These are phyloP conservation scores for Porphyrellus cyaneotinctus DNA, from an alignment of 768 basidiomycete species.

Conservation along the genomic window DNA sequence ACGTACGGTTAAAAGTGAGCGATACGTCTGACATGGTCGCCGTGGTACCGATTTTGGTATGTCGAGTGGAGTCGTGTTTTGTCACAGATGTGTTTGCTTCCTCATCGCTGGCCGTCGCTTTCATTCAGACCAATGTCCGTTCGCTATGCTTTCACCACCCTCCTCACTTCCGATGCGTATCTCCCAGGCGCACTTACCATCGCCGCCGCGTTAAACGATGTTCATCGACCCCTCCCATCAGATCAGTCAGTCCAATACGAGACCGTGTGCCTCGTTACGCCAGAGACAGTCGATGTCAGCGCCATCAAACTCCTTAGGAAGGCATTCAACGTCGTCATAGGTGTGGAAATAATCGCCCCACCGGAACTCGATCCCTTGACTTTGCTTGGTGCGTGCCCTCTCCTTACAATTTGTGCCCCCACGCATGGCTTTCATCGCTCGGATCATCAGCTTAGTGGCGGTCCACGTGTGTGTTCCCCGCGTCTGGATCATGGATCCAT, in stretches of 20 bases:
- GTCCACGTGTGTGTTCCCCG: conserved; percentile 9
- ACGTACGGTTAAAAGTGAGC: conserved; percentile 40
- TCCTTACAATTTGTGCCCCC: conserved; percentile 3
- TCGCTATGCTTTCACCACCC: conserved; percentile 83
- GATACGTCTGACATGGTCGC: conserved; percentile 23
- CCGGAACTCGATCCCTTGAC: conserved; percentile 61
- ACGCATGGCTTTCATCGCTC: not conserved
- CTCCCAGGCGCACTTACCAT: conserved; percentile 89
- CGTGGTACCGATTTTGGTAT: not conserved
- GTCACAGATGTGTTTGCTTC: not conserved
- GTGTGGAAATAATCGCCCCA: conserved; percentile 84
- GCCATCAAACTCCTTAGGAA: conserved; percentile 75
- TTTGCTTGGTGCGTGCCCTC: conserved; percentile 65
- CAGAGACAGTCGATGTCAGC: conserved; percentile 84
- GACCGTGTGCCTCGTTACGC: conserved; percentile 89
- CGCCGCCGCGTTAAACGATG: conserved; percentile 77
- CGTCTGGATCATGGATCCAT: conserved; percentile 6
- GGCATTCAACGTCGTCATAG: conserved; percentile 82
- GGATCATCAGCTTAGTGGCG: conserved; percentile 8
- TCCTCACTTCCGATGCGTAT: conserved; percentile 89
- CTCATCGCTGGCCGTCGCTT: not conserved
- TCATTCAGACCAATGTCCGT: conserved; percentile 45
- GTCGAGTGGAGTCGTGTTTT: conserved; percentile 19
- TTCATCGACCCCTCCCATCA: conserved; percentile 46
- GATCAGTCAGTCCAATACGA: conserved; percentile 52